These are phyloP conservation scores for Candida boleticola DNA, from an alignment of 805 yeast genomes.

Conservation along the genomic window DNA sequence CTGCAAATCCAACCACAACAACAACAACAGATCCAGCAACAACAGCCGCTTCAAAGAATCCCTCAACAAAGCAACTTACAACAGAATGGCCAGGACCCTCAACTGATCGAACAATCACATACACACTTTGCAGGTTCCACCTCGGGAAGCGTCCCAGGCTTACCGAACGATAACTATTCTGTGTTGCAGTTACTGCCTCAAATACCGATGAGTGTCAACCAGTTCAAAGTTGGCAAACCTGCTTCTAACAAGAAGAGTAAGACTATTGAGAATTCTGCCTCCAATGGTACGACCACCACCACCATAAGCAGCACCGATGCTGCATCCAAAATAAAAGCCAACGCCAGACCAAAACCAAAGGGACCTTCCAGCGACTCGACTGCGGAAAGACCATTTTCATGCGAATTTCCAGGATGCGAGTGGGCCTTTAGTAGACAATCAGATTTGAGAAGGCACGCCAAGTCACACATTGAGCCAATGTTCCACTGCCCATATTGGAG, in stretches of 20 bases:
- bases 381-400: conserved; percentile 33
- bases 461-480: conserved; percentile 64
- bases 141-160: neutral
- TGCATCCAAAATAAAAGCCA: conserved; percentile 5
- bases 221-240: conserved; percentile 13
- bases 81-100: neutral
- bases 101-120: neutral
- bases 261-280: neutral
- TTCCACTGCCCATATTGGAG: conserved; percentile 75
- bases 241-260: conserved; percentile 5
- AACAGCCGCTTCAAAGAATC: too few species aligned
- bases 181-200: conserved; percentile 5
- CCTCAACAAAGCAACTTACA: too few species aligned
- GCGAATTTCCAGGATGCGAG: conserved; percentile 45
- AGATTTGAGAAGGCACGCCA: conserved; percentile 64
- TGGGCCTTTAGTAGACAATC: conserved; percentile 73
- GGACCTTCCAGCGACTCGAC: conserved; percentile 1
- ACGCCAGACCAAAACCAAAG: neutral
- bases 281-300: neutral
- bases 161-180: conserved; percentile 2
- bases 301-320: neutral
- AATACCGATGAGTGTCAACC: conserved; percentile 3
- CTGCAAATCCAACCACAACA: conserved; percentile 5
- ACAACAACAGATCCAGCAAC: conserved; percentile 6
- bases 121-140: neutral